Base-by-base conservation (phyloP, 768 basidiomycete species). In the Amyloporia xantha region DNA sequence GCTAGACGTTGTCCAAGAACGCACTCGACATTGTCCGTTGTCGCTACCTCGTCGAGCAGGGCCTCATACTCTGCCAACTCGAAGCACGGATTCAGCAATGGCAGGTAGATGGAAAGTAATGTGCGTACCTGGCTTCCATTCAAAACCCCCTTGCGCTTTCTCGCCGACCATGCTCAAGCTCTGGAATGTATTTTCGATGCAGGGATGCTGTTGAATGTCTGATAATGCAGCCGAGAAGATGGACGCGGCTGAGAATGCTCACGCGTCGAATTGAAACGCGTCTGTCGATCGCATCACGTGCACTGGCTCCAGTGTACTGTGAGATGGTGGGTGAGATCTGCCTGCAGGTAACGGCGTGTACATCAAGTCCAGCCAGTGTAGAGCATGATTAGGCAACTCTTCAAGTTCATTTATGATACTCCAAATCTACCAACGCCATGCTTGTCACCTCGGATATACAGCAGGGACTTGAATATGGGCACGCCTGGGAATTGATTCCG, bases 1-100 rank as follows among this genome's bases (percentile, higher is more conserved):
- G n/a, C n/a, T n/a, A n/a, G n/a, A n/a, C n/a, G 7, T 33, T 15
- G 30, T 33, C 9, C 30, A 33, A 7, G 30, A 7, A 33, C 30
- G 53, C 62, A 86, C 79, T 85, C 75, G 54, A 84, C 65, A 33
- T 67, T 62, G 65, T 91, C 87, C 41, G 79, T 79, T 10, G 73
- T 72, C 5, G 85, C 86, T 54, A 85, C 79, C 45, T 72, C 70
- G 51, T 82, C 73, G 26, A 91, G 66, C 2, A 81, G 53, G 10
- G 63, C 61, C 51, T 86, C 78, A 57, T 84, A 72, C 52, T 79
- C 86, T 84, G 65, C 40, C 21, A 38, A 28, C 50, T 61, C 59
- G 39, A 60, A 41, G 28, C 11, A 48, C 47, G 15, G 49, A 41
- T 54, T 37, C 11, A 39, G 40, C 42, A 20, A 33, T 24, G 27